These are phyloP conservation scores for Cordyceps fumosorosea DNA, from an alignment of 2,329 filamentous ascomycete species.

Conservation along the genomic window DNA sequence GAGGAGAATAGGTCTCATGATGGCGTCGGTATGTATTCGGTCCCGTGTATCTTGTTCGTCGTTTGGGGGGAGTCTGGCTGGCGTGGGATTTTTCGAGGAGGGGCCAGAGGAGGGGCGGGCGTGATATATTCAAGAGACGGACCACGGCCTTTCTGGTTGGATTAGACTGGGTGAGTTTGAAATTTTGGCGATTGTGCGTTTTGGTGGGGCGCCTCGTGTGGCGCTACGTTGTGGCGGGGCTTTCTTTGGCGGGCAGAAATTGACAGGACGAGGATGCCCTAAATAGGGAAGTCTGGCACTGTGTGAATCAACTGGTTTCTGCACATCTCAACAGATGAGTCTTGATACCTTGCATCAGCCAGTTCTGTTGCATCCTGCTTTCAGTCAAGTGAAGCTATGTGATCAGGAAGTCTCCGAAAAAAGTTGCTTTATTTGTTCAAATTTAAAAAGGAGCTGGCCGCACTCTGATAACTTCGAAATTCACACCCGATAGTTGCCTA, in stretches of 20 bases:
- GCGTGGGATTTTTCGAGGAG: slow-evolving; percentile 4
- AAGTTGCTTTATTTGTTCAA: too few relatives aligned
- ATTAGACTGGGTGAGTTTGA: slow-evolving; percentile 25
- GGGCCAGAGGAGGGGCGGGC: slow-evolving; percentile 9
- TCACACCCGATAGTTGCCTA: too few relatives aligned
- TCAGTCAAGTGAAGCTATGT: too few relatives aligned
- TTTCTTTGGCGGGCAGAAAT: neutral
- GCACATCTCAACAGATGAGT: neutral
- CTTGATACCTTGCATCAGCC: too few relatives aligned
- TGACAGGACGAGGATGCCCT: neutral
- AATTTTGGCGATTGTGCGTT: slow-evolving; percentile 42
- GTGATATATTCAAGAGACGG: slow-evolving; percentile 1
- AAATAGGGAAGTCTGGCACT: neutral
- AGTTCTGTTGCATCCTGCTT: too few relatives aligned
- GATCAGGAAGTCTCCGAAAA: too few relatives aligned
- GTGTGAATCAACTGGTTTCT: neutral
- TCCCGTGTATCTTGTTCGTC: neutral
- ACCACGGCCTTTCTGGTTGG: neutral
- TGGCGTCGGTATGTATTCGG: slow-evolving; percentile 26
- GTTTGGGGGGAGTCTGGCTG: slow-evolving; percentile 3
- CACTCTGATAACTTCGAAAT: too few relatives aligned
- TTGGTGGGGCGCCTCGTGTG: slow-evolving; percentile 33
- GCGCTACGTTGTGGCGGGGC: slow-evolving; percentile 19
- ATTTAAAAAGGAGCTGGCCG: too few relatives aligned
- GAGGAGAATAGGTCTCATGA: slow-evolving; percentile 94